These are phyloP conservation scores for Inosperma sp. DNA, from an alignment of 768 basidiomycete species.

Conservation along the genomic window DNA sequence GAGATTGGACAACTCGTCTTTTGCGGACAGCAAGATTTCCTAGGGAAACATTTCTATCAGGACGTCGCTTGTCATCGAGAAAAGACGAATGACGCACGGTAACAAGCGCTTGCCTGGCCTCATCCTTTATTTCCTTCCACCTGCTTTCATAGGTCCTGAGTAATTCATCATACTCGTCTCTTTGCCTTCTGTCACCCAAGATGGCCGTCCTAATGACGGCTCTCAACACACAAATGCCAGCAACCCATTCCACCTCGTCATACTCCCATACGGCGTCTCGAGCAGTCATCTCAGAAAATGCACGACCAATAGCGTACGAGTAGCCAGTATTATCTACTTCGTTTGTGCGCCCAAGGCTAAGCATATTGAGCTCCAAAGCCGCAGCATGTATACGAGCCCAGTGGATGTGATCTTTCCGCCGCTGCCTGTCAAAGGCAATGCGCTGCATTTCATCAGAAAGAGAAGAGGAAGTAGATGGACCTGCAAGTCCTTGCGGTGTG, in stretches of 20 bases:
- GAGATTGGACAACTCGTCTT: constrained; percentile 53
- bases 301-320: constrained; percentile 39
- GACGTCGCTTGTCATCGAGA: not conserved
- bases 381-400: constrained; percentile 66
- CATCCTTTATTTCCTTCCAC: constrained; percentile 70
- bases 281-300: constrained; percentile 56
- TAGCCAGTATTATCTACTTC: constrained; percentile 42
- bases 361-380: constrained; percentile 54
- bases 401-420: constrained; percentile 59
- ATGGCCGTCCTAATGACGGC: constrained; percentile 54
- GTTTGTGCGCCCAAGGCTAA: constrained; percentile 38
- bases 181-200: constrained; percentile 42
- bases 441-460: constrained; percentile 60
- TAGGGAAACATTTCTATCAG: constrained; percentile 17
- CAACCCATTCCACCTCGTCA: constrained; percentile 67
- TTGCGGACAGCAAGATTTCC: constrained; percentile 49
- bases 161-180: constrained; percentile 52
- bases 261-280: constrained; percentile 64
- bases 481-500: constrained; percentile 3
- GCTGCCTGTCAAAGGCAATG: constrained; percentile 54
- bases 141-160: constrained; percentile 55
- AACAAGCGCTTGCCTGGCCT: constrained; percentile 57
- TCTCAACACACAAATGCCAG: constrained; percentile 54
- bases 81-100: constrained; percentile 28
- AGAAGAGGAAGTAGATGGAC: constrained; percentile 26